Evolutionary conservation across 1,139 yeast species (phyloP).

Genomic region (Yamadazyma pseudoaaseri): DNA sequence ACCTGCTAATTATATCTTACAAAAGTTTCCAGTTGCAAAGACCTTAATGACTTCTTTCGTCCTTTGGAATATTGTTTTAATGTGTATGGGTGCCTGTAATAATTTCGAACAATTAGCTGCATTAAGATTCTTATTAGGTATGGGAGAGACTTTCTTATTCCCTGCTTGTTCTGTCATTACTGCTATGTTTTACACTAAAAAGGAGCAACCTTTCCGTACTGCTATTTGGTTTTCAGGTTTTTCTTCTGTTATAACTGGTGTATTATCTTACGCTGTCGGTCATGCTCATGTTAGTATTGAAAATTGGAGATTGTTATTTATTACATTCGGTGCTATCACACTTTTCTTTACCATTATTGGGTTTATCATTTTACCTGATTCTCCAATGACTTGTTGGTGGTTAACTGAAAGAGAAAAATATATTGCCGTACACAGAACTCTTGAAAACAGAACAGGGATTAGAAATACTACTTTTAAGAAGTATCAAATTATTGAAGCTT

Average conservation of each 20-base stretch:
- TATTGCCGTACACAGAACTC: conserved; percentile 16
- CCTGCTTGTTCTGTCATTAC: conserved; percentile 15
- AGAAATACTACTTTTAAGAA: conserved; percentile 45
- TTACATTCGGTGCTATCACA: conserved; percentile 14
- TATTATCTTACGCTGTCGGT: conserved; percentile 16
- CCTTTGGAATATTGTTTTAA: conserved; percentile 15
- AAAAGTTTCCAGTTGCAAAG: conserved; percentile 16
- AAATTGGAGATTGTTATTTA: conserved; percentile 17
- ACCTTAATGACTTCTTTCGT: conserved; percentile 12
- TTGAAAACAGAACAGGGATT: conserved; percentile 32
- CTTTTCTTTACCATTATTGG: conserved; percentile 10
- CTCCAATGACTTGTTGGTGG: conserved; percentile 22
- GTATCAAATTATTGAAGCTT: conserved; percentile 41
- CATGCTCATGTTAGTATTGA: conserved; percentile 12
- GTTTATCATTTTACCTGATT: conserved; percentile 15
- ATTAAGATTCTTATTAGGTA: conserved; percentile 17
- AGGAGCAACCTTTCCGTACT: conserved; percentile 16
- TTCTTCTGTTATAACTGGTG: conserved; percentile 16
- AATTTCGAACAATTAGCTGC: conserved; percentile 14
- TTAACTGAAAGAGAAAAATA: conserved; percentile 19
- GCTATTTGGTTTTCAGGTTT: conserved; percentile 17
- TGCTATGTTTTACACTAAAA: conserved; percentile 14
- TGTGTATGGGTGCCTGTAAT: conserved; percentile 15
- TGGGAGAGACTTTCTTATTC: conserved; percentile 15
- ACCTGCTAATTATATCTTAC: conserved; percentile 15